phyloP scores from a whole-genome alignment of 2,329 filamentous ascomycete genomes.

The Thelonectria rubi region DNA sequence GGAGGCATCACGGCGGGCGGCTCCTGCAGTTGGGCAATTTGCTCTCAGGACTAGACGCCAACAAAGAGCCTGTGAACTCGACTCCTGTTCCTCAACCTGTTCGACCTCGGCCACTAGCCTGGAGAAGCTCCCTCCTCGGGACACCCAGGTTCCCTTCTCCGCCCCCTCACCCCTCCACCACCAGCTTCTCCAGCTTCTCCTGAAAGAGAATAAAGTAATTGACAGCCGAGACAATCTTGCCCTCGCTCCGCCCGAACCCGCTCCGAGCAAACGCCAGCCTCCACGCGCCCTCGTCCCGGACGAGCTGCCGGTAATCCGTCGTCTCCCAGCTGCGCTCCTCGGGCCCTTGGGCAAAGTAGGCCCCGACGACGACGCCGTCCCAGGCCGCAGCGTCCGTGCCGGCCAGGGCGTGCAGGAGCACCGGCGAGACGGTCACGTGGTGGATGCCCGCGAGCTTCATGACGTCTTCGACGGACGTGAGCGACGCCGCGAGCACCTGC shows the following conservation, averaged over 20 bases:
- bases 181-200: slow-evolving; percentile 57
- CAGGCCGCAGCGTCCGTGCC: slow-evolving; percentile 46
- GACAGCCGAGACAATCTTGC: slow-evolving; percentile 63
- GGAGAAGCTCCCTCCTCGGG: neutral
- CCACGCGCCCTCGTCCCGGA: slow-evolving; percentile 57
- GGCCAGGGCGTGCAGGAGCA: slow-evolving; percentile 58
- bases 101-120: too few species aligned
- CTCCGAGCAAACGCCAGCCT: slow-evolving; percentile 61
- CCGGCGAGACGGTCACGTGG: slow-evolving; percentile 67
- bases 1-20: too few species aligned
- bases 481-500: slow-evolving; percentile 63
- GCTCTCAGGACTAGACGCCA: neutral
- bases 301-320: slow-evolving; percentile 33
- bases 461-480: slow-evolving; percentile 67
- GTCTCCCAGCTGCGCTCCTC: slow-evolving; percentile 42
- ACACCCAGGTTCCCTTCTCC: neutral
- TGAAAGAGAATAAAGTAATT: slow-evolving; percentile 68
- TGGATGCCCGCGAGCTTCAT: slow-evolving; percentile 65
- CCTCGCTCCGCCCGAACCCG: slow-evolving; percentile 56
- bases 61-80: too few species aligned
- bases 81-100: too few species aligned
- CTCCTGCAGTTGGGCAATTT: neutral
- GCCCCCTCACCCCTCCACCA: slow-evolving; percentile 35
- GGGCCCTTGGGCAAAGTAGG: slow-evolving; percentile 44
- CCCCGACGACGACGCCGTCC: slow-evolving; percentile 44